These are phyloP conservation scores for Hebeloma cylindrosporum DNA, from an alignment of 768 basidiomycete species.

Conservation along the genomic window DNA sequence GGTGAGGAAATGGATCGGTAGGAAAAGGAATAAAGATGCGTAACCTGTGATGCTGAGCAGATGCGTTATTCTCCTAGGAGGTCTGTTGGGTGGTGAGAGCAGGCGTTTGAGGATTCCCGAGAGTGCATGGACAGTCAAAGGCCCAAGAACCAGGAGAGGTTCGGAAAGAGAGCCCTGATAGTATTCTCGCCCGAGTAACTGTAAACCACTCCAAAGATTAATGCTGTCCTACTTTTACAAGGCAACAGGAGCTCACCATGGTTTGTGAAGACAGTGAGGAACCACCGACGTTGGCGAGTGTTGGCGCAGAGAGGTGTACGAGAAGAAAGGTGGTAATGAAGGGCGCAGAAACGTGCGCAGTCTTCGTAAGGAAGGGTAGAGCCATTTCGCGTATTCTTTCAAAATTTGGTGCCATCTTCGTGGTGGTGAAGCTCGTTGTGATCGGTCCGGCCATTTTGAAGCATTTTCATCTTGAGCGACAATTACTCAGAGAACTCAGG, in stretches of 20 bases:
- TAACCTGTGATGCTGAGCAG: constrained; percentile 68
- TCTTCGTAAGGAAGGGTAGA: constrained; percentile 43
- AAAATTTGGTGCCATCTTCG: constrained; percentile 8
- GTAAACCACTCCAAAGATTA: not conserved
- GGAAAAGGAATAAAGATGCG: constrained; percentile 49
- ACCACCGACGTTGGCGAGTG: constrained; percentile 70
- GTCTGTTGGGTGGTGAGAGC: constrained; percentile 36
- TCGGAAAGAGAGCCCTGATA: constrained; percentile 77
- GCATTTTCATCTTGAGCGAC: no score
- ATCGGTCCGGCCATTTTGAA: no score
- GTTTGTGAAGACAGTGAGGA: constrained; percentile 64
- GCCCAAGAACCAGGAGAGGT: constrained; percentile 62
- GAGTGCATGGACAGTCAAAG: constrained; percentile 63
- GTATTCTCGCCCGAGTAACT: constrained; percentile 85
- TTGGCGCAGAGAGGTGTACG: constrained; percentile 79
- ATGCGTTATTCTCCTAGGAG: constrained; percentile 34
- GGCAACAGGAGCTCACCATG: constrained; percentile 56
- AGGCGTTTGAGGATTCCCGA: constrained; percentile 62
- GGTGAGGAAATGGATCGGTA: constrained; percentile 68
- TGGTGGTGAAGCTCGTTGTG: not conserved
- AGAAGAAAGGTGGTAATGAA: constrained; percentile 76
- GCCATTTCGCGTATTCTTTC: constrained; percentile 15
- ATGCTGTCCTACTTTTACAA: not conserved
- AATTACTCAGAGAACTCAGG: no score
- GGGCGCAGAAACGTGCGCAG: constrained; percentile 70